Evolutionary conservation across 768 basidiomycete genomes (phyloP), one percentile per base, ranked within the genome.

Genomic region (Russula earlei): DNA sequence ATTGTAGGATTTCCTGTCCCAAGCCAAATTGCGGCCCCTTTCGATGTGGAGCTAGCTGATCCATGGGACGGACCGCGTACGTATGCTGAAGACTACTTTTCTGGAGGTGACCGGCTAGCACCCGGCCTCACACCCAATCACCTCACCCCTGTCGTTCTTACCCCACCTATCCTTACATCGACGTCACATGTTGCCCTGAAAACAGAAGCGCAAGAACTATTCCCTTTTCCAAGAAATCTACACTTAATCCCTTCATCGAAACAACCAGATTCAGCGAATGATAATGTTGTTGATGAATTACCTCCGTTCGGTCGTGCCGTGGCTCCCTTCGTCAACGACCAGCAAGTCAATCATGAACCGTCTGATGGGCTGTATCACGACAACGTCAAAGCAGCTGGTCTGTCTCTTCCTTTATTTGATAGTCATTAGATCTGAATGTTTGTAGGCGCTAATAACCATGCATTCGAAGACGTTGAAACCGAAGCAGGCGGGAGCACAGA

Each of bases 71-170:
- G 69, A 24, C 70, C 75, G 5, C 65, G 64, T 25, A 69, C 65
- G 6, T 73, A 71, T 42, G 72, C 74, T 0, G 74, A 75, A 57
- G 75, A 76, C 61, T 73, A 69, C 55, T 75, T 74, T 55, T 69
- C 74, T 5, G 77, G 75, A 12, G 78, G 76, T 1, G 75, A 78
- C 42, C 48, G 41, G 27, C 7, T 62, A 6, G 54, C 46, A 33
- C 46, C 58, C 15, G 52, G 44, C 31, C 40, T 54, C 46, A 62
- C 59, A 12, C 59, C 62, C n/a, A 44, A 58, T 37, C 60, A 61
- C 25, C 52, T 62, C 33, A 61, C 62, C 5, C 62, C 61, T 24
- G 20, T 44, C 4, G 38, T 20, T 36, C 37, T 17, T 29, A 62
- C 44, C 20, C 55, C 59, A 19, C 41, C 52, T 25, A 8, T 36